Evolutionary conservation across 2,329 filamentous ascomycete species (phyloP), one percentile per base, ranked within the genome.

Genomic region (Pleomassaria siparia): DNA sequence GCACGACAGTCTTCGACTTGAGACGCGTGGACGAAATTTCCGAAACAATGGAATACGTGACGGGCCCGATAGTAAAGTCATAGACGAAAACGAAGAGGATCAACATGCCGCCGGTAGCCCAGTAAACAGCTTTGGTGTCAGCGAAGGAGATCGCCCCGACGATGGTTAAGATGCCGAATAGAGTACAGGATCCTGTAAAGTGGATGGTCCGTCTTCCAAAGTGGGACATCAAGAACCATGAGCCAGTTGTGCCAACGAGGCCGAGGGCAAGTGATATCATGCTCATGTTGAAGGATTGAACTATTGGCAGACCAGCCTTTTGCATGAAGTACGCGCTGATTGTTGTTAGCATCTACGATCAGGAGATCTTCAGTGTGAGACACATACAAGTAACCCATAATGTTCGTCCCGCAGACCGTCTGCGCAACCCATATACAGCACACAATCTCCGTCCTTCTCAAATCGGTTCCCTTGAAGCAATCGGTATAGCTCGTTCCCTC

Each of bases 1-100:
- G 79, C 1, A 92, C 89, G 33, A 95, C 87, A 0, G 91, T 95
- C 77, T 95, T 95, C 72, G 92, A 89, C 66, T 91, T 88, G 32
- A 96, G 78, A 4, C 90, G 82, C 10, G 88, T 83, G 0, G 89
- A 89, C 0, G 89, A 89, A 39, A 95, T 74, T 69, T 96, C 91
- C 1, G 87, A 82, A 3, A 95, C 89, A 11, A 95, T 81, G 0
- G 89, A 91, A 73, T 95, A 96, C 64, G 87, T 90, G 5, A 95
- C 88, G 0, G 91, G 92, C 15, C 91, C 91, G 36, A 96, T 89
- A 0, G 88, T 88, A 41, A 91, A 78, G 67, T 95, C 88, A 71
- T 95, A 96, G 60, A 86, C 82, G 37, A 94, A 74, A 0, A 90
- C 61, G 25, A 65, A 69, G 3, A 62, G 41, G 21, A 68, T 63